These are phyloP conservation scores for Hypoxylon intermedium DNA, from an alignment of 495 filamentous ascomycete genomes.

Conservation along the genomic window DNA sequence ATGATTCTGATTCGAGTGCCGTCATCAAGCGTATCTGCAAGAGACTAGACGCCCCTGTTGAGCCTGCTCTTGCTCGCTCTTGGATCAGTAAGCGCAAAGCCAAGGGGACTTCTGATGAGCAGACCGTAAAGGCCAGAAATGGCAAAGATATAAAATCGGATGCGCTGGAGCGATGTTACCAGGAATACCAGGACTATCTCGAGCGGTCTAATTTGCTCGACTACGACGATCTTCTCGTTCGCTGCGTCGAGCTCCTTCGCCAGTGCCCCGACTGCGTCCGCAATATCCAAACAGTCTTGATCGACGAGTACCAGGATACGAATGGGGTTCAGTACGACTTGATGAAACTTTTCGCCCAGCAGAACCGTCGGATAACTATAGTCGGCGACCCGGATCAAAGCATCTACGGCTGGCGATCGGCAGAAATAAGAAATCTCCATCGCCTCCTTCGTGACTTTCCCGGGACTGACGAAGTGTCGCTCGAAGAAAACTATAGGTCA, in stretches of 20 bases:
- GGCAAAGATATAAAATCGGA: conserved; percentile 67
- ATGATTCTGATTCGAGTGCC: conserved; percentile 77
- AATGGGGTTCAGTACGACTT: conserved; percentile 95
- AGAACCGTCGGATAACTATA: conserved; percentile 78
- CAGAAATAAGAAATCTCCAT: conserved; percentile 88
- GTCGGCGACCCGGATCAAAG: conserved; percentile 98
- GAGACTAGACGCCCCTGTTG: conserved; percentile 68
- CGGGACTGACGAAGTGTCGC: conserved; percentile 77
- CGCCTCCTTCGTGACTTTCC: conserved; percentile 78
- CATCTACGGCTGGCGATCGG: conserved; percentile 97
- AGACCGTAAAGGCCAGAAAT: conserved; percentile 43
- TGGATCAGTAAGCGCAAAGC: conserved; percentile 90
- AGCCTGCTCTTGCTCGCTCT: conserved; percentile 69
- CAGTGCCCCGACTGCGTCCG: conserved; percentile 83
- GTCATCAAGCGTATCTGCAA: conserved; percentile 86
- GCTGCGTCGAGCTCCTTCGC: conserved; percentile 81
- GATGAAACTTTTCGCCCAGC: conserved; percentile 85
- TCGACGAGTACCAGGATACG: conserved; percentile 99
- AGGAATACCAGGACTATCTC: conserved; percentile 79
- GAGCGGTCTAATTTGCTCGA: conserved; percentile 83
- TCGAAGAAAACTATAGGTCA: conserved; percentile 97
- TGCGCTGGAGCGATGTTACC: conserved; percentile 76
- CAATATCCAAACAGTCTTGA: conserved; percentile 89
- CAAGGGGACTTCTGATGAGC: conserved; percentile 60
- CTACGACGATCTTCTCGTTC: conserved; percentile 91